Percentiles rank a stretch among this genome's conserved stretches.
These are phyloP conservation scores for Aspergillus tanneri DNA, from an alignment of 2,329 filamentous ascomycete species.

Conservation along the genomic window DNA sequence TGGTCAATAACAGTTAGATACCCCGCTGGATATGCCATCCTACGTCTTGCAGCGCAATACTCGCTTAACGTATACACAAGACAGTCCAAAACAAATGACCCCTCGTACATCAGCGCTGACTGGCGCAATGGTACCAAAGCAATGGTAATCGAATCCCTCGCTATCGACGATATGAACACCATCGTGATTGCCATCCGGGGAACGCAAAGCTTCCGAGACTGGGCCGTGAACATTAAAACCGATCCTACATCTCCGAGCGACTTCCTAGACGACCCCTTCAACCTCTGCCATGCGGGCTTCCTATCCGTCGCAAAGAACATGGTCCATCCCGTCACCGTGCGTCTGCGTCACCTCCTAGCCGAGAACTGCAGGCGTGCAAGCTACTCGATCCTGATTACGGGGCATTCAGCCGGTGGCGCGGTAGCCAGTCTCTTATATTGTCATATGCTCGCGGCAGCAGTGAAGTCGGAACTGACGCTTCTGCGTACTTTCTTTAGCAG, in stretches of 20 bases:
- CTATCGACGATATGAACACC: constrained; percentile 73
- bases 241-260: constrained; percentile 63
- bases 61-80: constrained; percentile 67
- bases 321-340: constrained; percentile 68
- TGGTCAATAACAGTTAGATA: constrained; percentile 49
- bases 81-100: background rate
- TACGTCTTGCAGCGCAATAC: constrained; percentile 76
- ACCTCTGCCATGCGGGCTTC: constrained; percentile 79
- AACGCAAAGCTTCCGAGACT: constrained; percentile 77
- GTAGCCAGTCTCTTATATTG: constrained; percentile 76
- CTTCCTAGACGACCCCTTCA: constrained; percentile 75
- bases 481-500: constrained; percentile 72
- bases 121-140: constrained; percentile 75
- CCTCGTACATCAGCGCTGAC: constrained; percentile 65
- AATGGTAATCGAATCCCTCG: constrained; percentile 79
- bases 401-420: constrained; percentile 82
- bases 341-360: constrained; percentile 66
- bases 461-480: constrained; percentile 64
- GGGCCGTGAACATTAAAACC: constrained; percentile 77
- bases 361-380: constrained; percentile 66
- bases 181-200: constrained; percentile 84
- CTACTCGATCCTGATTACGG: constrained; percentile 76
- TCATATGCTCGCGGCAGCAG: constrained; percentile 66
- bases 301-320: constrained; percentile 72
- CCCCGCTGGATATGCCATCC: constrained; percentile 71